phyloP scores from a whole-genome alignment of 306 rosid genomes.

The Trichosanthes truncata region DNA sequence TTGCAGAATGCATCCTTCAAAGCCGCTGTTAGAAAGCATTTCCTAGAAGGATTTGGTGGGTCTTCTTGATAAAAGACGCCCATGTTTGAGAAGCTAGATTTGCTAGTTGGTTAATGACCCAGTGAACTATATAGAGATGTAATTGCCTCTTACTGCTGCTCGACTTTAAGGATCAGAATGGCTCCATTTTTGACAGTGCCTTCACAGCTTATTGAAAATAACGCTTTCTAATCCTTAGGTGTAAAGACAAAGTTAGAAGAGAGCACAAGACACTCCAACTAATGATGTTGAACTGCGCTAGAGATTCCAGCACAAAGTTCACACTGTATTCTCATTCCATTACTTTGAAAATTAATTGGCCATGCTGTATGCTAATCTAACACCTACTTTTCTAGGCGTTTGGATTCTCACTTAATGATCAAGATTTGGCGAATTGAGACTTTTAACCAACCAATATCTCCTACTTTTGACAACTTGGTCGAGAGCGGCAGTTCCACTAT shows the following conservation, averaged over 20 bases:
- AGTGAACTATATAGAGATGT: conserved; percentile 17
- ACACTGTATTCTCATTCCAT: conserved; percentile 14
- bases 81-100: conserved; percentile 30
- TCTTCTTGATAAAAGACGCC: conserved; percentile 63
- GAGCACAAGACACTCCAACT: conserved; percentile 21
- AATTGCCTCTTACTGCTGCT: conserved; percentile 4
- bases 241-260: conserved; percentile 54
- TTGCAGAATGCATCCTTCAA: conserved; percentile 47
- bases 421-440: conserved; percentile 51
- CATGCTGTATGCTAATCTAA: not conserved
- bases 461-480: not conserved
- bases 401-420: conserved; percentile 44
- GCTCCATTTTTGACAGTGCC: conserved; percentile 56
- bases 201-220: conserved; percentile 37
- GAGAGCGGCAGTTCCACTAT: not conserved
- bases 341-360: conserved; percentile 6
- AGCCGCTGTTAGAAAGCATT: conserved; percentile 30
- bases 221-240: conserved; percentile 44
- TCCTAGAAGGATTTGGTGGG: conserved; percentile 45
- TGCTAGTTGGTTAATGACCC: conserved; percentile 11
- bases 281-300: conserved; percentile 1
- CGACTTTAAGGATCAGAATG: conserved; percentile 25
- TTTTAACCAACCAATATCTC: not conserved
- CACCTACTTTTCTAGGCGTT: conserved; percentile 19
- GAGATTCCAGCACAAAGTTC: conserved; percentile 14